Evolutionary conservation across 2,329 filamentous ascomycete genomes (phyloP), one percentile per base, ranked within the genome.

Genomic region (Periconia sp.): DNA sequence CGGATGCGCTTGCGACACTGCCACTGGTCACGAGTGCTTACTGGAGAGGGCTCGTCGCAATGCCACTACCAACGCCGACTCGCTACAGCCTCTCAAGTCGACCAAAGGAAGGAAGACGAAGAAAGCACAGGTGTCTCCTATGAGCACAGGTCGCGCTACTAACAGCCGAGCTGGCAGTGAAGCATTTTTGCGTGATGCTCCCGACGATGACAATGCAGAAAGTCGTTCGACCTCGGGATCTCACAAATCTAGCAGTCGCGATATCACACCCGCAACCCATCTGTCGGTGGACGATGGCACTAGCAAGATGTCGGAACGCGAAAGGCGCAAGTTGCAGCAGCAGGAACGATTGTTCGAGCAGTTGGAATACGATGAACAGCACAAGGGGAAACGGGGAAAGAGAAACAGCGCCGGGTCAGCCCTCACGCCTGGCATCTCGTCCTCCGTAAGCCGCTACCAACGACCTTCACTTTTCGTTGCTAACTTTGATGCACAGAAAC

Each of bases 1-100:
- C 17, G 89, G 89, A 17, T 93, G 90, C 72, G 90, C 89, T 5
- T 93, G 90, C 70, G 82, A 88, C 52, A 66, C 61, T 18, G 66
- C 69, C 5, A 65, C 66, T 19, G 69, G 66, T 27, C 64, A 71
- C 37, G 67, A 72, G 52, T 74, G 73, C 54, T 63, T 74, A 14
- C 53, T 74, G 15, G 70, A 74, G 47, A 69, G 66, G 30, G 71
- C 69, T 48, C 70, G 71, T 41, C 68, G 69, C 42, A 64, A 65
- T 18, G 66, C 67, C 35, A 64, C 60, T 18, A 57, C 61, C 2
- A 47, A 59, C 35, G 54, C 58, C 49, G 71, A 72, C 43, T 58
- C 66, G 8, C 42, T 56, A 47, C 45, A 58, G 30, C 43, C 61
- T 41, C 45, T 60, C 15, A 79, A 76, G 58, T 59, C 66, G 6